phyloP scores from a whole-genome alignment of 1,284 basidiomycete genomes.

The Ganoderma resinaceum region DNA sequence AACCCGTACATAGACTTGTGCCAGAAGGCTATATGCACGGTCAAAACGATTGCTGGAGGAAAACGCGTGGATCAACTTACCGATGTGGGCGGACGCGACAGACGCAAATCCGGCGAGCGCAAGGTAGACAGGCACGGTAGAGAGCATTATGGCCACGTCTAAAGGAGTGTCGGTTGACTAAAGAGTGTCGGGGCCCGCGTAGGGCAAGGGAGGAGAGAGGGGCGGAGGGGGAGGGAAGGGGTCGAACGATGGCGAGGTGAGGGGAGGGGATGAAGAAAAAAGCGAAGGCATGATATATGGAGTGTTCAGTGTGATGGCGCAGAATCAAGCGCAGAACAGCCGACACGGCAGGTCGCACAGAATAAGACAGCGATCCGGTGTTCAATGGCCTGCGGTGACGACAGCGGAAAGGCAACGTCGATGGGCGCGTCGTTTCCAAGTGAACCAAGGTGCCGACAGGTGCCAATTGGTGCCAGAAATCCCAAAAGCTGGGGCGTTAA shows the following conservation, averaged over 20 bases:
- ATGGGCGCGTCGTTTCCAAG: conserved; percentile 3
- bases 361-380: background rate
- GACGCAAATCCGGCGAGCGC: conserved; percentile 36
- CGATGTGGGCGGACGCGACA: conserved; percentile 35
- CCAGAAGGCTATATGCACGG: conserved; percentile 38
- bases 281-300: conserved; percentile 3
- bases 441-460: background rate
- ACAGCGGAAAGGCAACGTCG: background rate
- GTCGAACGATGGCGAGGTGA: conserved; percentile 15
- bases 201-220: conserved; percentile 23
- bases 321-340: background rate
- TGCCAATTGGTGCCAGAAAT: background rate
- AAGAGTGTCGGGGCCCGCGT: conserved; percentile 35
- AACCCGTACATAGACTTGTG: conserved; percentile 55
- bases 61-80: conserved; percentile 16
- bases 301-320: background rate
- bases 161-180: conserved; percentile 28
- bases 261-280: background rate
- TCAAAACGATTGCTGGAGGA: background rate
- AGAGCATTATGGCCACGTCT: conserved; percentile 32
- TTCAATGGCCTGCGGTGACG: conserved; percentile 4
- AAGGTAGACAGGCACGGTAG: conserved; percentile 30
- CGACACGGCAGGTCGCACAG: background rate
- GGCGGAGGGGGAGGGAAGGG: conserved; percentile 5
- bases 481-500: background rate